A percentile compares a stretch with the other conserved stretches of the same genome.
Evolutionary conservation across 331 rosid species (phyloP).

Genomic region (Quercus lobata): DNA sequence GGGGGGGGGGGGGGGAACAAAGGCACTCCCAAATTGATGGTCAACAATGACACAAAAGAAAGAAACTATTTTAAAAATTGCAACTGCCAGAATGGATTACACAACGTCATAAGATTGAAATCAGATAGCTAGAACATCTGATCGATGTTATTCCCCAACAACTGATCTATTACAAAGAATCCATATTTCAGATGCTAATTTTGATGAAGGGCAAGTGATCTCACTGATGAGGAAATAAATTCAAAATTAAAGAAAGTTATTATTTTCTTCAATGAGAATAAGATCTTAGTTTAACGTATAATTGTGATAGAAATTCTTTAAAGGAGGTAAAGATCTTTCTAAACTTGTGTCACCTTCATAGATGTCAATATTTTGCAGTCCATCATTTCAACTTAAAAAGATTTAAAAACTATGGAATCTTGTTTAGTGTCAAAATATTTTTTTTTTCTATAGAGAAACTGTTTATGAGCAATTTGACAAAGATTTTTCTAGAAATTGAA

Average conservation of each 20-base stretch:
- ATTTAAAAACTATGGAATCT: background rate
- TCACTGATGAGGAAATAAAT: background rate
- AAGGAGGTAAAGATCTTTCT: background rate
- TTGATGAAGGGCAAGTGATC: background rate
- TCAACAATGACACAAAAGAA: background rate
- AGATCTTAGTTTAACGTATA: too few relatives aligned
- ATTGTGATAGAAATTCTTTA: too few relatives aligned
- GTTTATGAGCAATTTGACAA: background rate
- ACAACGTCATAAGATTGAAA: constrained; percentile 10
- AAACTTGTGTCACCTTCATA: background rate
- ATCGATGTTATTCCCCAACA: too few relatives aligned
- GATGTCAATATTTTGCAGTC: background rate
- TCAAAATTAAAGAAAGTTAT: background rate
- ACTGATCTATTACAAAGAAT: too few relatives aligned
- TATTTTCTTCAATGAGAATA: background rate
- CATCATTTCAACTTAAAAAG: background rate
- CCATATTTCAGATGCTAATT: background rate
- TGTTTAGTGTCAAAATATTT: background rate
- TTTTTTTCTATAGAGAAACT: background rate
- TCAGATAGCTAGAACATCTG: background rate
- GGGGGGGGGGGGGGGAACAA: background rate
- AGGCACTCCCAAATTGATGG: background rate
- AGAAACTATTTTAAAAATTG: background rate
- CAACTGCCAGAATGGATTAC: background rate
- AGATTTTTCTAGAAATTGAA: background rate